Evolutionary conservation across 805 yeast genomes (phyloP), one percentile per base, ranked within the genome.

Genomic region (Hagleromyces aurorensis): DNA sequence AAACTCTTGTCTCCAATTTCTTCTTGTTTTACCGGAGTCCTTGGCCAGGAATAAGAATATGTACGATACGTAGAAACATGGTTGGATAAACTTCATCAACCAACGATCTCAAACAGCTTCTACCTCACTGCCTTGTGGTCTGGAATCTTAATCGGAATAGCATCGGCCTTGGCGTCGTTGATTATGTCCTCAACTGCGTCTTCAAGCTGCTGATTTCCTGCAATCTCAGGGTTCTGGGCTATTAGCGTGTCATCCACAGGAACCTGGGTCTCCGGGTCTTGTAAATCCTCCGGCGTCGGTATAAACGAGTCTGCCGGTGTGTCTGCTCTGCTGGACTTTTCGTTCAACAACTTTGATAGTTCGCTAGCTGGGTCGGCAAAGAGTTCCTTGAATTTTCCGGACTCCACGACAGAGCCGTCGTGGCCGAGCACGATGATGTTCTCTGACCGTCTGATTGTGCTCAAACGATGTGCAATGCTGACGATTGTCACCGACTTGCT

Each of bases 391-490:
- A 78, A 84, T 13, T 60, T 53, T 18, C 91, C 93, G 32, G 69
- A 69, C 55, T 83, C 94, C 5, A 77, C 85, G 25, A 85, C 91
- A 29, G 70, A 71, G 10, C 95, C 94, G 23, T 84, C 80, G 29
- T 72, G 65, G 25, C 84, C 87, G 20, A 91, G 63, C 4, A 91
- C 97, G 40, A 91, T 75, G 9, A 89, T 75, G 38, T 80, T 67
- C 38, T 84, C 86, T 33, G 95, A 81, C 58, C 87, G 75, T 43
- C 78, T 73, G 34, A 91, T 91, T 0, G 98, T 91, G 13, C 95
- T 80, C 35, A 87, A 63, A 43, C 97, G 69, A 55, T 89, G 98
- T 2, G 97, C 97, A 46, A 91, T 87, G 32, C 93, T 80, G 24
- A 91, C 82, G 3, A 86, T 75, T 0, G 96, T 89, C 27, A 76